Base-by-base conservation (phyloP, 768 basidiomycete species). In the Russula sp. region DNA sequence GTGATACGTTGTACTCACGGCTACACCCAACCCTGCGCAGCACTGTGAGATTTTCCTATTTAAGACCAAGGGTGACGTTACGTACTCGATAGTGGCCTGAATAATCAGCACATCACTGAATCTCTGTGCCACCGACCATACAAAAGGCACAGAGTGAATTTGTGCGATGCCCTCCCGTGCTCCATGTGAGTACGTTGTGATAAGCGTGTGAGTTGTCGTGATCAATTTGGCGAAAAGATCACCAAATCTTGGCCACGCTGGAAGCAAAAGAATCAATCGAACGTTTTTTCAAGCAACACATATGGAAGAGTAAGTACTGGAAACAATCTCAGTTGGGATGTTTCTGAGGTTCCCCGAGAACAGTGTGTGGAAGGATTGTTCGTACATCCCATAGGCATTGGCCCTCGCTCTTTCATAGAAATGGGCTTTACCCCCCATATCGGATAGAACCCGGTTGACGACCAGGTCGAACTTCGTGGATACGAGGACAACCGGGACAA, bases 401-500 rank as follows among this genome's bases (percentile, higher is more conserved):
- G 16, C n/a, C 34, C 41, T 47, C 8, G 54, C 60, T 10, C 34
- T 9, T 41, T 54, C 46, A 39, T 39, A 13, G 7, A 18, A 5
- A 25, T 36, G 53, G 25, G 52, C 2, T 8, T 41, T 29, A 18
- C 59, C 52, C n/a, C 45, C 16, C 10, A 32, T 29, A 29, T 59
- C 42, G 32, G 36, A 18, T 4, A 25, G 51, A 38, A 45, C 22
- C 10, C 42, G 0, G 2, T 48, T 32, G 25, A 51, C 35, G 16
- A 61, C 14, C 25, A 51, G 7, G 49, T 61, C 60, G 34, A 56
- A 61, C 22, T 61, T 56, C 3, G 55, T 61, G 14, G 41, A 32
- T 2, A 51, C 42, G 14, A 61, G 14, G 32, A 61, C n/a, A 35
- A 61, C 49, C 0, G 60, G 60, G 14, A 61, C 55, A 45, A 34